Conservation (phyloP, 331 rosid genomes). For the Acacia pycnantha region DNA sequence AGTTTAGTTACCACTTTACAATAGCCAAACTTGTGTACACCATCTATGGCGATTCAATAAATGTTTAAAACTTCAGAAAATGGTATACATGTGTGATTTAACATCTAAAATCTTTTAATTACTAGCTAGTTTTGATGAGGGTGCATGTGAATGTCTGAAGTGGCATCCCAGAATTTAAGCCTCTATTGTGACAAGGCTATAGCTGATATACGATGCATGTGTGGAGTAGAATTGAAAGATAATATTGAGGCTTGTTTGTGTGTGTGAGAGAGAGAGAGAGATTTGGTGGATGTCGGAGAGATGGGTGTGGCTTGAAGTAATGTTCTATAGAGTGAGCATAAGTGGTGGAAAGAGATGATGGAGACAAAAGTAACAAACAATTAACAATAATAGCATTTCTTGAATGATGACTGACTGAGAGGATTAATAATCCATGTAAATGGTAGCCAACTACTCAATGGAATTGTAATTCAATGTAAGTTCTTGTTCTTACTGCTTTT, state of each 20-base stretch:
- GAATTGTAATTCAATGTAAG: not conserved
- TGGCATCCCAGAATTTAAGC: not conserved
- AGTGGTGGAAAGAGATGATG: not conserved
- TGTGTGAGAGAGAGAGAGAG: not conserved
- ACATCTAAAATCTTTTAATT: conserved; percentile 3
- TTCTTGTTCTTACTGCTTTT: not conserved
- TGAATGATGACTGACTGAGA: conserved; percentile 5
- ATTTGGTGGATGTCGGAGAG: not conserved
- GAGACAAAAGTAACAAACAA: not conserved
- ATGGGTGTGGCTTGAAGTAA: not conserved
- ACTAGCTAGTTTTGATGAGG: not conserved
- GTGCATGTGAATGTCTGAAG: conserved; percentile 12
- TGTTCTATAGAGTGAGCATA: not conserved
- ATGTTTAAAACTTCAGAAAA: not conserved
- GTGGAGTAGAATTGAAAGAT: not conserved
- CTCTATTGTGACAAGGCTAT: not conserved
- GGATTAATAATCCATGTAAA: not conserved
- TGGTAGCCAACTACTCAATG: not conserved
- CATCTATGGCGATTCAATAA: not conserved
- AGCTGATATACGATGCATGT: not conserved
- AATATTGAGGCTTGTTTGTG: not conserved
- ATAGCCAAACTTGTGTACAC: not conserved
- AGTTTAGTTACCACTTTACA: not conserved
- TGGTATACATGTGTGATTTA: not conserved
- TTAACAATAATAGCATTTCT: not conserved